Conservation (phyloP, 2,329 filamentous ascomycete genomes). For the Aspergillus awamori region DNA sequence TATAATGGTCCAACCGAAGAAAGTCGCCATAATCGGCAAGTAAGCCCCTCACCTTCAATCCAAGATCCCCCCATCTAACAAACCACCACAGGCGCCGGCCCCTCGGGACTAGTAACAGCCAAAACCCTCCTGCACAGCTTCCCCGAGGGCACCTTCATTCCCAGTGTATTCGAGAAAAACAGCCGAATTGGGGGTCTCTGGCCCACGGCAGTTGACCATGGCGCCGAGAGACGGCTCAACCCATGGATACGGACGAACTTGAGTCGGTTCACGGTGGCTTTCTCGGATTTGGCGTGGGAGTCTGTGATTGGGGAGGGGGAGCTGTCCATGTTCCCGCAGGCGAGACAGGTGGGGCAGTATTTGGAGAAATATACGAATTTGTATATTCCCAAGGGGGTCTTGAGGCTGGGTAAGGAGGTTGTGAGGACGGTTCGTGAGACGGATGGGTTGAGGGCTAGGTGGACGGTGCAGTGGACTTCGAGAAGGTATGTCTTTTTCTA, state of each 20-base stretch:
- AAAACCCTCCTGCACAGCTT: constrained; percentile 71
- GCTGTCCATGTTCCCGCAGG: constrained; percentile 69
- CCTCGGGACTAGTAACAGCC: constrained; percentile 68
- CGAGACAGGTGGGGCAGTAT: constrained; percentile 76
- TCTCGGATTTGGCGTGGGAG: constrained; percentile 70
- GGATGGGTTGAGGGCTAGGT: constrained; percentile 44
- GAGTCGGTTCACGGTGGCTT: constrained; percentile 70
- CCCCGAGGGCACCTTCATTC: constrained; percentile 59
- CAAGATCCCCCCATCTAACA: background rate
- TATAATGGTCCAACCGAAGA: constrained; percentile 41
- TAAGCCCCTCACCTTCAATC: no score
- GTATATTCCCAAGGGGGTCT: constrained; percentile 55
- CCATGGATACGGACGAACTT: constrained; percentile 65
- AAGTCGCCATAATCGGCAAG: constrained; percentile 57
- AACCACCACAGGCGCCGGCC: constrained; percentile 62
- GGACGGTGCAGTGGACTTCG: background rate
- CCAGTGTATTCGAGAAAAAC: constrained; percentile 71
- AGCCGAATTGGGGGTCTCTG: constrained; percentile 75
- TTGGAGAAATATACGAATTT: constrained; percentile 64
- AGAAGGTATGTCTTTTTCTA: constrained; percentile 19
- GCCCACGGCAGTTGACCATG: constrained; percentile 35
- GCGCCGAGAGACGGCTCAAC: constrained; percentile 52
- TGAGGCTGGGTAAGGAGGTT: constrained; percentile 55
- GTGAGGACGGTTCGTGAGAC: constrained; percentile 32
- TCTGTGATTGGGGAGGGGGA: constrained; percentile 43